phyloP scores from a whole-genome alignment of 106 monocot species.

The Cymbidium sinense region DNA sequence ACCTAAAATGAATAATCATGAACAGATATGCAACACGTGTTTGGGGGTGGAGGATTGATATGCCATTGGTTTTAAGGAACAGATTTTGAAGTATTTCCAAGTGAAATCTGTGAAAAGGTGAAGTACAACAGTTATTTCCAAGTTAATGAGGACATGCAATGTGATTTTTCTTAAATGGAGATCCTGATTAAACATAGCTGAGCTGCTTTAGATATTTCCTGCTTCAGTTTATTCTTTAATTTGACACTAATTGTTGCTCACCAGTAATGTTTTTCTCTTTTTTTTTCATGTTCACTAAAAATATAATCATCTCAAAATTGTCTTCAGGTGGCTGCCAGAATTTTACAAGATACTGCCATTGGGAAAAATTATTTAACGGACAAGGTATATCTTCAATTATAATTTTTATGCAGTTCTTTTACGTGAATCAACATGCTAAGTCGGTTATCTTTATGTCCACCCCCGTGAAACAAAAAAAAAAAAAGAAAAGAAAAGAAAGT shows the following conservation, averaged over 20 bases:
- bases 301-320: neutral
- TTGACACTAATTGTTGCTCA: neutral
- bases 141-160: too few relatives aligned
- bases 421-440: too few relatives aligned
- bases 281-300: neutral
- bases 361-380: constrained; percentile 62
- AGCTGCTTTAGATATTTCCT: neutral
- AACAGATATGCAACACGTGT: neutral
- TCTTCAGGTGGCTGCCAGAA: constrained; percentile 56
- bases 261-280: neutral
- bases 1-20: neutral
- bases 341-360: constrained; percentile 66
- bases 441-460: too few relatives aligned
- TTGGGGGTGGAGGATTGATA: neutral
- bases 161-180: too few relatives aligned
- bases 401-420: neutral
- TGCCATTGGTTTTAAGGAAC: neutral
- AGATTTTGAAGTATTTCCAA: neutral
- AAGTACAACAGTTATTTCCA: neutral
- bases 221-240: neutral
- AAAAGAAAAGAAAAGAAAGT: too few relatives aligned
- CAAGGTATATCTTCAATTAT: constrained; percentile 44
- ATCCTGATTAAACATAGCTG: neutral
- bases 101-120: neutral
- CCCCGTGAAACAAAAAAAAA: too few relatives aligned